phyloP scores from a whole-genome alignment of 1,284 basidiomycete species.

The Crucibulum parvulum region DNA sequence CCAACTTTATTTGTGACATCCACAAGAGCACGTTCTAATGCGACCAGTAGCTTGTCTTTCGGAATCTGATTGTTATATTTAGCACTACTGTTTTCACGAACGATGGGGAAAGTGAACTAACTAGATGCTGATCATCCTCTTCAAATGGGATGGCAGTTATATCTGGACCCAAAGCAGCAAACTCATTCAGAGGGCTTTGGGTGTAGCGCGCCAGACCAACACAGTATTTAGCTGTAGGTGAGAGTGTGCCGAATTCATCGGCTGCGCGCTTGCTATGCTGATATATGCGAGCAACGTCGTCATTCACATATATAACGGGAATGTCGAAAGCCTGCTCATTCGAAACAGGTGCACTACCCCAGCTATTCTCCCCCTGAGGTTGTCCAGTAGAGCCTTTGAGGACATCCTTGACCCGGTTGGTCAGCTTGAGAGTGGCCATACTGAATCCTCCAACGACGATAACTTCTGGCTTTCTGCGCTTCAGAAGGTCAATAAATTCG shows the following conservation, averaged over 20 bases:
- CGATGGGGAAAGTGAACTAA: slow-evolving; percentile 43
- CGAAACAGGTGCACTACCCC: slow-evolving; percentile 29
- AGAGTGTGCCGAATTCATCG: slow-evolving; percentile 87
- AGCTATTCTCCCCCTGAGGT: slow-evolving; percentile 32
- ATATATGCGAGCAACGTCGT: slow-evolving; percentile 94
- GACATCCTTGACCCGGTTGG: slow-evolving; percentile 67
- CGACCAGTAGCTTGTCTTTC: slow-evolving; percentile 81
- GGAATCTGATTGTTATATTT: slow-evolving; percentile 66
- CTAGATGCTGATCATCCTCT: slow-evolving; percentile 88
- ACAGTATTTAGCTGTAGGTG: slow-evolving; percentile 90
- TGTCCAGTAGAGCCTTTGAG: slow-evolving; percentile 33
- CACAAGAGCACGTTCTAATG: slow-evolving; percentile 89
- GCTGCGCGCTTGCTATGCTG: slow-evolving; percentile 89
- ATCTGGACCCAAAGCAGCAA: slow-evolving; percentile 86
- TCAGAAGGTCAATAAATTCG: slow-evolving; percentile 85
- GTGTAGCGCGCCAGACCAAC: slow-evolving; percentile 93
- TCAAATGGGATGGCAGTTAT: slow-evolving; percentile 84
- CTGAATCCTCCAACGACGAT: slow-evolving; percentile 91
- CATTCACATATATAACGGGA: slow-evolving; percentile 86
- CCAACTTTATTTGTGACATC: slow-evolving; percentile 93
- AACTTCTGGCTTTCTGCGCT: slow-evolving; percentile 86
- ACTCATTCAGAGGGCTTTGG: slow-evolving; percentile 95
- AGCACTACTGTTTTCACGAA: background rate
- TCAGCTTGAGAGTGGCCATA: slow-evolving; percentile 81
- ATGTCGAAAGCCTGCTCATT: slow-evolving; percentile 59